Base-by-base conservation (phyloP, 768 basidiomycete genomes). In the Tricholoma furcatifolium region DNA sequence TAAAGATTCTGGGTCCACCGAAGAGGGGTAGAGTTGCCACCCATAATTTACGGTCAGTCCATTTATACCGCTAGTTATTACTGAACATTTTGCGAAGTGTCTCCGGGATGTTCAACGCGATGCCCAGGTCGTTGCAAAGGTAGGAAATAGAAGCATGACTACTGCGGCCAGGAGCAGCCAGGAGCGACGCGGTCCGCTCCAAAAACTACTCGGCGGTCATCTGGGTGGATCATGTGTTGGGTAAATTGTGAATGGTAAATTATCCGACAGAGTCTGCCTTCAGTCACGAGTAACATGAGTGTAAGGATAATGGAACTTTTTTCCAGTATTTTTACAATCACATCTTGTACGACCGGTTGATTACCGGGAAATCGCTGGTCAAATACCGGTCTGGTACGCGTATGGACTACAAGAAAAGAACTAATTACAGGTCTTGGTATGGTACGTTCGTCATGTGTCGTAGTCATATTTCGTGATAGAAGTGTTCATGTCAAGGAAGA, bases 161-260 rank as follows among this genome's bases (percentile, higher is more conserved):
- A 15, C 11, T 10, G 17, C 15, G 48, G 38, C 17, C 51, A 44
- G 8, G 31, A 7, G 36, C 10, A 14, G 10, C 14, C 23, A 15
- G 5, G 15, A 44, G 12, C 10, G 24, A n/a, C 34, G 38, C 56
- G 56, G 56, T 43, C 56, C 56, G 56, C 51, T 53, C 7, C 15
- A 45, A 27, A 23, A 36, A 49, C 31, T 18, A 21, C 11, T 38
- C 21, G 23, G 31, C 20, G 47, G 43, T 57, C 55, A 57, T 50
- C 56, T 35, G 56, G 47, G 21, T 56, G 24, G 27, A 17, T 57
- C 56, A 57, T 57, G 56, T 53, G 56, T 45, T 12, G n/a, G 21
- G 8, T 27, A 27, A 4, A 27, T 27, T 27, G 27, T 27, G 27
- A 27, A 27, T 27, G 27, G 27, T 7, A 27, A 7, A 27, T 27